These are phyloP conservation scores for Suillus ampliporus DNA, from an alignment of 768 basidiomycete genomes.

Conservation along the genomic window DNA sequence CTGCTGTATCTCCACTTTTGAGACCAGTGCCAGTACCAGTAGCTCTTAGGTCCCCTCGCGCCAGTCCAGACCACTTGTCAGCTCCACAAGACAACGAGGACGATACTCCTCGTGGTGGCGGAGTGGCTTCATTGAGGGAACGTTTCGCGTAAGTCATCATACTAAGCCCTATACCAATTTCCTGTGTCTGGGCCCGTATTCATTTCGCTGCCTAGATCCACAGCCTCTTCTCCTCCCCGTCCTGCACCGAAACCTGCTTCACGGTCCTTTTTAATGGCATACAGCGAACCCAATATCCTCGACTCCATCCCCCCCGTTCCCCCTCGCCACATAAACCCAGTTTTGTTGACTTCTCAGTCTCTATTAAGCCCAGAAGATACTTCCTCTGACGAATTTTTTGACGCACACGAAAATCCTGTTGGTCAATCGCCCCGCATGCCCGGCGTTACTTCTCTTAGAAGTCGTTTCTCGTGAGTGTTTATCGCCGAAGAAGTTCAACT, in stretches of 20 bases:
- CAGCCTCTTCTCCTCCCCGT: slow-evolving; percentile 20
- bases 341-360: slow-evolving; percentile 4
- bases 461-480: slow-evolving; percentile 54
- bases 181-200: background rate
- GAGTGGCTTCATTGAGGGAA: slow-evolving; percentile 8
- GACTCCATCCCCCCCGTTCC: slow-evolving; percentile 21
- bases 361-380: background rate
- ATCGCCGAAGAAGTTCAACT: slow-evolving; percentile 3
- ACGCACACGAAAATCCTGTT: background rate
- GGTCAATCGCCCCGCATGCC: slow-evolving; percentile 15
- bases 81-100: slow-evolving; percentile 21
- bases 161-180: background rate
- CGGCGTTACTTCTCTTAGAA: slow-evolving; percentile 49
- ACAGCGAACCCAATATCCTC: slow-evolving; percentile 22
- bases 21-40: slow-evolving; percentile 54
- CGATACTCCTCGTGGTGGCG: slow-evolving; percentile 12
- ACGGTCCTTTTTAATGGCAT: slow-evolving; percentile 24
- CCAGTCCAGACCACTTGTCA: slow-evolving; percentile 26
- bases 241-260: slow-evolving; percentile 22
- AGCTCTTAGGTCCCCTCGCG: slow-evolving; percentile 23
- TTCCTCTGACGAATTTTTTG: background rate
- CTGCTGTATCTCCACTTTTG: slow-evolving; percentile 53
- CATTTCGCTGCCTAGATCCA: no score
- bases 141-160: slow-evolving; percentile 5
- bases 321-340: slow-evolving; percentile 23